Percentiles rank a stretch among this genome's conserved stretches.
These are phyloP conservation scores for Backusella sp. DNA, from an alignment of 192 early-diverging fungal species.

Conservation along the genomic window DNA sequence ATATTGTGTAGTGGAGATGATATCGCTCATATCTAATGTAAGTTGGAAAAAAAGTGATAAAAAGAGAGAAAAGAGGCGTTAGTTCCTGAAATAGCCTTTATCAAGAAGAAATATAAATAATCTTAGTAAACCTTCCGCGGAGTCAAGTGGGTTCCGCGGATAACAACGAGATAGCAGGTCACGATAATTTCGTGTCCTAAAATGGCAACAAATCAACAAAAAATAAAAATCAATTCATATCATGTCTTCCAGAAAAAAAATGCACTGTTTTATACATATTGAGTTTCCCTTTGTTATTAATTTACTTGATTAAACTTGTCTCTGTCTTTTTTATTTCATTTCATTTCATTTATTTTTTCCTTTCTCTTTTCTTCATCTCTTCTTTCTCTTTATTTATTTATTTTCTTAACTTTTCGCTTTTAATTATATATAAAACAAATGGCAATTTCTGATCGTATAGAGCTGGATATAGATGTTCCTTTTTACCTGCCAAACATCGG, in stretches of 20 bases:
- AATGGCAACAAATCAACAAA: background rate
- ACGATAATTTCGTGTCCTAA: background rate
- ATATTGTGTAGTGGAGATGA: background rate
- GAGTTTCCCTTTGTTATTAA: background rate
- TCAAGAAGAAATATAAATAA: background rate
- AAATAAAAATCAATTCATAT: background rate
- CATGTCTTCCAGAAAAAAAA: background rate
- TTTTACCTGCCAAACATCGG: background rate
- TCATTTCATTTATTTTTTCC: background rate
- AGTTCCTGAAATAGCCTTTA: background rate
- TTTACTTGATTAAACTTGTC: background rate
- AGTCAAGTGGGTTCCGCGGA: background rate
- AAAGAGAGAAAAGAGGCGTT: conserved; percentile 5
- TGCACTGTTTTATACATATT: background rate
- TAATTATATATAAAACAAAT: background rate
- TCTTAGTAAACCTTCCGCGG: conserved; percentile 6
- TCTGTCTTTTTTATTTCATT: background rate
- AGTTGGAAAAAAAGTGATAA: background rate
- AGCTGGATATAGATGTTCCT: conserved; percentile 1
- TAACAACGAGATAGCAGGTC: background rate
- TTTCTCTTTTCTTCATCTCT: background rate
- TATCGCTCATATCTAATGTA: background rate
- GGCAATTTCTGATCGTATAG: background rate
- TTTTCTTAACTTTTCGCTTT: background rate
- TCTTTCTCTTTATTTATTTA: background rate